phyloP scores from a whole-genome alignment of 1,284 basidiomycete genomes.

The Uromyces viciae-fabae region DNA sequence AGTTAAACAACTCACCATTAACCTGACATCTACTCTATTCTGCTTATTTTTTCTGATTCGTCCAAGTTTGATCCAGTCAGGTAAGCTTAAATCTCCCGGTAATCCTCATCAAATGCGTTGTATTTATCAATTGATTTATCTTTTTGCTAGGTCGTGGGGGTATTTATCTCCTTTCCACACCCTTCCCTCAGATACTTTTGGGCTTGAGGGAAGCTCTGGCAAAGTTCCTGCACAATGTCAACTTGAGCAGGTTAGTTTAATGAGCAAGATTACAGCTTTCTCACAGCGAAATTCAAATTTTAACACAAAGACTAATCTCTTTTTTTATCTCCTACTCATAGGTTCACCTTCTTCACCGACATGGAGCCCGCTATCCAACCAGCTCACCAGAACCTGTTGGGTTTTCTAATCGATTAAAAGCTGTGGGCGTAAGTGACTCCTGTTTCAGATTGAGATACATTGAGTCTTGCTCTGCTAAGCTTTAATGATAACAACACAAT shows the following conservation, averaged over 20 bases:
- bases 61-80: constrained; percentile 25
- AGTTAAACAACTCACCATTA: background rate
- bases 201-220: constrained; percentile 32
- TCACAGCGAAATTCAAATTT: background rate
- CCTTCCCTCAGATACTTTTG: constrained; percentile 35
- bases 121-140: background rate
- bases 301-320: background rate
- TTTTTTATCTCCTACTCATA: background rate
- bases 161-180: constrained; percentile 45
- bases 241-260: constrained; percentile 27
- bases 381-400: constrained; percentile 36
- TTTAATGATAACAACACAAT: background rate
- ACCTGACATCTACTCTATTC: too few species aligned
- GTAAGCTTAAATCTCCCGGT: background rate
- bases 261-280: background rate
- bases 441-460: background rate
- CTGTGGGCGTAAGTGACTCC: constrained; percentile 25
- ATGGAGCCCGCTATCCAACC: constrained; percentile 44
- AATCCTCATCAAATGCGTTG: background rate
- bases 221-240: constrained; percentile 35
- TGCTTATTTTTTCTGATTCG: too few species aligned
- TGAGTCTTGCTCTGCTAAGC: background rate
- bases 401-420: constrained; percentile 33
- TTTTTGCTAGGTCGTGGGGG: constrained; percentile 31
- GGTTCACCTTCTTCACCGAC: constrained; percentile 43